Base-by-base conservation (phyloP, 2,329 filamentous ascomycete species). In the Hypoxylon sp. region DNA sequence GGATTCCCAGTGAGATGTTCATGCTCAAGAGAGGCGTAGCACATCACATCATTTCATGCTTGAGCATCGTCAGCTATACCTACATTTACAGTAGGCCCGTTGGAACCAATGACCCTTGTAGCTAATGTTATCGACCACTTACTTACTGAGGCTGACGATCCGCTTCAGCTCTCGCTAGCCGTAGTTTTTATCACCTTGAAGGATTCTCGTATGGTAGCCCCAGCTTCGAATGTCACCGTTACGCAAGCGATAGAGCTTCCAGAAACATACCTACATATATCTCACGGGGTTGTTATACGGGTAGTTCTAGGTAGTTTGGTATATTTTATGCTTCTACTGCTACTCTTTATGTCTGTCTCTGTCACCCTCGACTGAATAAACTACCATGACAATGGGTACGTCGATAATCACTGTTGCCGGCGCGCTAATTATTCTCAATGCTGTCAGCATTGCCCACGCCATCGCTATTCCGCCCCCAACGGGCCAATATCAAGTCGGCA, bases 401-500 rank as follows among this genome's bases (percentile, higher is more conserved):
- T 46, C 10, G 8, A 22, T 24, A 13, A 22, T 17, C 10, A n/a
- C 17, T n/a, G 5, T 30, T 13, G 10, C 19, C 8, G 8, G 22
- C 3, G 22, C n/a, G 22, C 44, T 47, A 11, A 17, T 8, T 5
- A 28, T 47, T 11, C 44, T 47, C 22, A 28, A 28, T 28, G 44
- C 13, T 17, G 7, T 15, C 22, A 28, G 20, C 17, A 47, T 52
- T 22, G 6, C 19, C 34, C 28, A 46, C 20, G 56, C 62, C 2
- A 19, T 44, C 37, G 51, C 53, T 13, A 32, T 70, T n/a, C 67
- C 67, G 7, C 52, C 56, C 1, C 59, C 69, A 1, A 68, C 66
- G 3, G 67, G 68, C 2, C 67, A 62, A 1, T 71, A 71, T 43
- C 22, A 68, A n/a, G 61, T 73, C 7, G 68, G 70, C n/a, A 32